Percentiles rank a stretch among this genome's conserved stretches.
Conservation (phyloP, 176 grass and related monocot species). For the Canna indica region DNA sequence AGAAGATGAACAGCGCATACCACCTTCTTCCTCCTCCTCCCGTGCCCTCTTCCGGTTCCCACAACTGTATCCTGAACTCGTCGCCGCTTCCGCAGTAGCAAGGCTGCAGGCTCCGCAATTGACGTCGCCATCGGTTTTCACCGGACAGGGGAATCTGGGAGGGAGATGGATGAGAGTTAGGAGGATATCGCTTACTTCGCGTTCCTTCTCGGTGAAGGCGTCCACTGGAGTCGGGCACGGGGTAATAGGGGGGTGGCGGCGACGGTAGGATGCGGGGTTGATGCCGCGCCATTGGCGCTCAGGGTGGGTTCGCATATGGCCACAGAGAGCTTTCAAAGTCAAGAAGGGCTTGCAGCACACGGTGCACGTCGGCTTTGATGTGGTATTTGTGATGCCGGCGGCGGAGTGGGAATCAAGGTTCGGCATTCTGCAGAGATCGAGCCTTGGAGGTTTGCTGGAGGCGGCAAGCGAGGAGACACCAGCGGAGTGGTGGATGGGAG, state of each 20-base stretch:
- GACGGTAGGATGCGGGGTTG: constrained; percentile 9
- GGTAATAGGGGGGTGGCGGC: too few relatives aligned
- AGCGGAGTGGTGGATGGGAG: not conserved
- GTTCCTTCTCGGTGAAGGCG: constrained; percentile 2
- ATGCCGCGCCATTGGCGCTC: constrained; percentile 46
- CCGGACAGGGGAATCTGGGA: not conserved
- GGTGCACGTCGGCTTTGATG: constrained; percentile 28
- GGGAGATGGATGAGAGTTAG: not conserved
- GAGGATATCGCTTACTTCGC: not conserved
- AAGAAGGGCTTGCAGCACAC: constrained; percentile 36
- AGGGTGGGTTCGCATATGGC: constrained; percentile 46
- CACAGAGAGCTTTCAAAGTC: constrained; percentile 34
- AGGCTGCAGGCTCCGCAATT: too few relatives aligned
- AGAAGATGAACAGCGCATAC: too few relatives aligned
- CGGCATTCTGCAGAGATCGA: not conserved
- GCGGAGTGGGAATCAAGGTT: not conserved
- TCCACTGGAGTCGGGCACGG: not conserved
- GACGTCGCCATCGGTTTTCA: too few relatives aligned
- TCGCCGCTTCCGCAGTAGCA: too few relatives aligned
- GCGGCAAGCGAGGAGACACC: not conserved
- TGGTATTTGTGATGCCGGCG: not conserved
- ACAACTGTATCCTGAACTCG: too few relatives aligned
- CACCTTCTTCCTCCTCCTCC: too few relatives aligned
- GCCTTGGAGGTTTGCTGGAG: not conserved
- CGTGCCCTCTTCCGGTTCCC: too few relatives aligned